Base-by-base conservation (phyloP, 139 green algal genomes). In the Chlorella sp. region DNA sequence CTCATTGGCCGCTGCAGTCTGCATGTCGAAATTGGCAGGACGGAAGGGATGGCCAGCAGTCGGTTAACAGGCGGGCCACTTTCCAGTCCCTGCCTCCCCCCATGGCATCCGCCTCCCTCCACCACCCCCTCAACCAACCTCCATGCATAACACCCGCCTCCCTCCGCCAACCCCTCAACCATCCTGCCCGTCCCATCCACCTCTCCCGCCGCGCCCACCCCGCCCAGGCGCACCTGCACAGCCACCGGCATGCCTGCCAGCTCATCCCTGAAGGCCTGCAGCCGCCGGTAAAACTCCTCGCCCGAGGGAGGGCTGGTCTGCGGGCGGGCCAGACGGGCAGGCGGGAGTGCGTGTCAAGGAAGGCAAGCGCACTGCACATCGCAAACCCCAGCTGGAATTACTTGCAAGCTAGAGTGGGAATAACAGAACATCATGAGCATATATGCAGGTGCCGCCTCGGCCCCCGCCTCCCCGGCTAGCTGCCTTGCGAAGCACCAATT, bases 1-100 rank as follows among this genome's bases (percentile, higher is more conserved):
- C 88, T 98, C 95, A 85, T 99, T 99, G 48, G 97, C 97, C 28
- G 95, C 94, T 5, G 82, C 89, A 0, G 97, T 99, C 86, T 98
- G 93, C 19, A 98, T 89, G n/a, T 3, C 3, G 32, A 15, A 60
- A 53, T n/a, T n/a, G n/a, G n/a, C n/a, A n/a, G n/a, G n/a, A n/a
- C n/a, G 15, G 34, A 28, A 30, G 48, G 32, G 0, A 85, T 40
- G 42, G 24, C 22, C 36, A 66, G 39, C 79, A 68, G 79, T 39
- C n/a, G n/a, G n/a, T n/a, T n/a, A n/a, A n/a, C n/a, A n/a, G n/a
- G n/a, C n/a, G n/a, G n/a, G n/a, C n/a, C n/a, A n/a, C n/a, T n/a
- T n/a, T n/a, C n/a, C n/a, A n/a, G n/a, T n/a, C n/a, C n/a, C n/a
- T n/a, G n/a, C n/a, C n/a, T n/a, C n/a, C n/a, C n/a, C n/a, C n/a